phyloP scores from a whole-genome alignment of 331 rosid species.

The Pyrus hybrid region DNA sequence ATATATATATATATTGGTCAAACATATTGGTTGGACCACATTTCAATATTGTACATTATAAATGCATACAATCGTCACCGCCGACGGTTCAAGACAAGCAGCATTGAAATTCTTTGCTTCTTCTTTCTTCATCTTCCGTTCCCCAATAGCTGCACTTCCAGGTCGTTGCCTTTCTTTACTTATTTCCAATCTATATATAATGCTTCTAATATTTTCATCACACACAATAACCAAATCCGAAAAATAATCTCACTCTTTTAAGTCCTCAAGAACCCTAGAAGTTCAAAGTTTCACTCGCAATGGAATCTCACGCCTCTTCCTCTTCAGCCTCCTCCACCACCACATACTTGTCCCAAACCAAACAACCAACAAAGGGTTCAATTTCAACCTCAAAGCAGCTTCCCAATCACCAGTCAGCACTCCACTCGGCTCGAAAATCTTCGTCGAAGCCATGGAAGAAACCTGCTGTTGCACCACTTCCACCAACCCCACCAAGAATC shows the following conservation, averaged over 20 bases:
- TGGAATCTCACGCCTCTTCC: slow-evolving; percentile 37
- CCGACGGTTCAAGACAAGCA: slow-evolving; percentile 55
- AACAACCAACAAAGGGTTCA: background rate
- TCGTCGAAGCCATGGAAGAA: slow-evolving; percentile 53
- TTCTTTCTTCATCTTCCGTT: background rate
- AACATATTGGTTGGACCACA: slow-evolving; percentile 22
- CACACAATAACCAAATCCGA: background rate
- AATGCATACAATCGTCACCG: slow-evolving; percentile 1
- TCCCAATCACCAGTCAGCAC: slow-evolving; percentile 16
- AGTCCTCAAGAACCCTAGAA: background rate
- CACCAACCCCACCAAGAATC: slow-evolving; percentile 39
- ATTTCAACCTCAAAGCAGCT: slow-evolving; percentile 2
- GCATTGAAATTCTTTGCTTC: background rate
- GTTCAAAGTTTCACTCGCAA: background rate
- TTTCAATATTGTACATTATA: background rate
- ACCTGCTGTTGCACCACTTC: slow-evolving; percentile 49
- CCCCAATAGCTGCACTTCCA: slow-evolving; percentile 12
- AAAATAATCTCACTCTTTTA: background rate
- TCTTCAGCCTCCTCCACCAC: slow-evolving; percentile 19
- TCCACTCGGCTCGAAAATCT: slow-evolving; percentile 41
- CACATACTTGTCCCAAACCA: slow-evolving; percentile 10
- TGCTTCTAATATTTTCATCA: background rate
- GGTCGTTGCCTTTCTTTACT: slow-evolving; percentile 24
- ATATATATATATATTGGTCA: background rate
- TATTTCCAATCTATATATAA: background rate